These are phyloP conservation scores for Mediolabrus comicus DNA, from an alignment of 108 stramenopile species.

Conservation along the genomic window DNA sequence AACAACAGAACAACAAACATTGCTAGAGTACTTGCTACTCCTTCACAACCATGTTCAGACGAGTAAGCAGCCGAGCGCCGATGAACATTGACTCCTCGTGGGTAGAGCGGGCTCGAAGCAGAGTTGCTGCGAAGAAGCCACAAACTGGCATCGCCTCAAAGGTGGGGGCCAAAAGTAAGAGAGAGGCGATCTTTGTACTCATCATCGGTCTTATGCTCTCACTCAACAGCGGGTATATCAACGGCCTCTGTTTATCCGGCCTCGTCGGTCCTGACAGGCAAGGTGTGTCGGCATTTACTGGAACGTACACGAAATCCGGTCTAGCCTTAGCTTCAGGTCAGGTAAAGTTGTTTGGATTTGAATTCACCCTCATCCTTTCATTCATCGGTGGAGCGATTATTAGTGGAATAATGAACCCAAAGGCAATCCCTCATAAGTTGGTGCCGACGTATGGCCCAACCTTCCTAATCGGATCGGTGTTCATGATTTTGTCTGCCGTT, in stretches of 20 bases:
- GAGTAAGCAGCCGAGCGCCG: constrained; percentile 5
- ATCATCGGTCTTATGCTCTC: constrained; percentile 37
- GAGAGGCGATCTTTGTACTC: constrained; percentile 29
- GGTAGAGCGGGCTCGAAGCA: too few relatives aligned
- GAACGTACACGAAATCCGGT: constrained; percentile 57
- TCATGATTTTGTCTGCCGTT: constrained; percentile 18
- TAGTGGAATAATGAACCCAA: constrained; percentile 32
- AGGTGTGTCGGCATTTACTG: constrained; percentile 59
- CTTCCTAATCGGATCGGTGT: constrained; percentile 39
- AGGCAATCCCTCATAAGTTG: constrained; percentile 38
- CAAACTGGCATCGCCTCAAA: constrained; percentile 9
- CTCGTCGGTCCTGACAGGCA: constrained; percentile 17
- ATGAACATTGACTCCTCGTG: too few relatives aligned
- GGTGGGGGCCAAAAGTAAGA: constrained; percentile 10
- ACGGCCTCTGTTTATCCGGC: constrained; percentile 56
- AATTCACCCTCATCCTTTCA: constrained; percentile 20
- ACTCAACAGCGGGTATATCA: constrained; percentile 62
- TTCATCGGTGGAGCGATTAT: constrained; percentile 38
- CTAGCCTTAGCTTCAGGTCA: constrained; percentile 41
- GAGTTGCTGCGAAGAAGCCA: not conserved
- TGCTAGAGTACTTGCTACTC: too few relatives aligned
- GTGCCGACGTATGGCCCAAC: constrained; percentile 50
- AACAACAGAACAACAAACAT: too few relatives aligned
- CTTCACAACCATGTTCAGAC: too few relatives aligned
- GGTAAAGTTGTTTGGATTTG: constrained; percentile 13